Conservation (phyloP, 2,329 filamentous ascomycete species). For the Diaporthe capsici region DNA sequence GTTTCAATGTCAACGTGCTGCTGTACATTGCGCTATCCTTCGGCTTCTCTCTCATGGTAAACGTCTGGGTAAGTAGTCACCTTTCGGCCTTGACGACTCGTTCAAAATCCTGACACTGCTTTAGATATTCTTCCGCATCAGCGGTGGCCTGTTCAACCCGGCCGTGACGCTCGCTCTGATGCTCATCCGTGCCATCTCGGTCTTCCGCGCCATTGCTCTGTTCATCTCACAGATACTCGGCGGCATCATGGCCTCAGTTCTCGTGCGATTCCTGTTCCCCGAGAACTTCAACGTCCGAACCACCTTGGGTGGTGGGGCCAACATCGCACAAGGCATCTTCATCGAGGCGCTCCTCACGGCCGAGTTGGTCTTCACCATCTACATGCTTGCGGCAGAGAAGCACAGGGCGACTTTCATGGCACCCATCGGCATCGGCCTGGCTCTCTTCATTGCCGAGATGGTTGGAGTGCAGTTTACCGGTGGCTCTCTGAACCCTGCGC, state of each 20-base stretch:
- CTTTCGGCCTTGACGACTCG: background rate
- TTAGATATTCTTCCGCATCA: conserved; percentile 62
- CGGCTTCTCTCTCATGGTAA: conserved; percentile 61
- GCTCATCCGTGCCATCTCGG: conserved; percentile 69
- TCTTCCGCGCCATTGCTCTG: conserved; percentile 65
- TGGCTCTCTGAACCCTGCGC: conserved; percentile 64
- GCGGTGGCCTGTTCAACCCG: conserved; percentile 58
- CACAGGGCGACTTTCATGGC: conserved; percentile 80
- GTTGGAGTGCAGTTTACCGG: conserved; percentile 62
- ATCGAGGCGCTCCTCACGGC: conserved; percentile 77
- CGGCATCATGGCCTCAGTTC: conserved; percentile 71
- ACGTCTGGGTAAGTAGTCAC: conserved; percentile 55
- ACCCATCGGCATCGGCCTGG: conserved; percentile 79
- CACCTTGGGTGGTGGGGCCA: conserved; percentile 68
- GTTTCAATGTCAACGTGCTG: conserved; percentile 39
- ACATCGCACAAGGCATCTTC: conserved; percentile 71
- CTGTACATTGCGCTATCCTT: conserved; percentile 59
- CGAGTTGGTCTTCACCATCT: conserved; percentile 74
- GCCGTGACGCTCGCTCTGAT: conserved; percentile 68
- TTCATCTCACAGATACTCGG: conserved; percentile 70
- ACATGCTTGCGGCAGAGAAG: conserved; percentile 81
- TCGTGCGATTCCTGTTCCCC: conserved; percentile 70
- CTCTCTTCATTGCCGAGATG: conserved; percentile 74
- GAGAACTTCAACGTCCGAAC: conserved; percentile 64
- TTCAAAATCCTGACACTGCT: background rate